phyloP scores from a whole-genome alignment of 768 basidiomycete genomes.

The Cyclocybe aegerita region DNA sequence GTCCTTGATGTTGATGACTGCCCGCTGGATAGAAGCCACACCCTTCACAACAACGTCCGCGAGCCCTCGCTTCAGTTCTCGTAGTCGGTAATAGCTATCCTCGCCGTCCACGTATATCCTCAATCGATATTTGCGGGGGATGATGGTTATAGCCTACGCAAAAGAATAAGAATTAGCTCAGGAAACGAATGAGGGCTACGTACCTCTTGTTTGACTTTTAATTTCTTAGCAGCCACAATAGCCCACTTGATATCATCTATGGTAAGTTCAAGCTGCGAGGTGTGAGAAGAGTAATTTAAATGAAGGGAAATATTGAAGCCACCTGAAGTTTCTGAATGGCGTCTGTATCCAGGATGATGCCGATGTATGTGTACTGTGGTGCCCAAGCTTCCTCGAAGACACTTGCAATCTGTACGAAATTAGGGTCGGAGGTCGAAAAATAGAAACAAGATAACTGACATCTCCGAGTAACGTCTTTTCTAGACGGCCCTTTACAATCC shows the following conservation, averaged over 20 bases:
- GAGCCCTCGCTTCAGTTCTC: constrained; percentile 82
- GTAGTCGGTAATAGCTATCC: constrained; percentile 81
- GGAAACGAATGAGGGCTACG: neutral
- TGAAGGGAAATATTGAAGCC: constrained; percentile 6
- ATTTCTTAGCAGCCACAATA: constrained; percentile 80
- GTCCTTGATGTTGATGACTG: constrained; percentile 95
- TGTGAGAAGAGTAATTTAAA: neutral
- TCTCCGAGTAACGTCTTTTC: constrained; percentile 96
- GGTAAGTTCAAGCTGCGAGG: constrained; percentile 81
- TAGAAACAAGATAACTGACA: constrained; percentile 42
- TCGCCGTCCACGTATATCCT: constrained; percentile 77
- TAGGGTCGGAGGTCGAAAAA: neutral
- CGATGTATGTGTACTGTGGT: constrained; percentile 88
- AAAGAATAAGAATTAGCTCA: constrained; percentile 4
- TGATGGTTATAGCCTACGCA: constrained; percentile 70
- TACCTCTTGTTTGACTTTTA: constrained; percentile 91
- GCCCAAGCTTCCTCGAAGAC: constrained; percentile 97
- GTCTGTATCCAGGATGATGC: constrained; percentile 86
- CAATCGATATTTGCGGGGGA: constrained; percentile 71
- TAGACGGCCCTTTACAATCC: constrained; percentile 94
- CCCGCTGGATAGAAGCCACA: constrained; percentile 82
- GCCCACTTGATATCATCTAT: constrained; percentile 93
- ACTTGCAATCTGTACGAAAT: constrained; percentile 68
- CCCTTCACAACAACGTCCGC: constrained; percentile 95
- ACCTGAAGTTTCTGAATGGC: constrained; percentile 91